Evolutionary conservation across 306 rosid species (phyloP).

Genomic region (Prunus persica): Prunus_persica_NCBIv2 NC_034014.1:18930001-18930500

Average conservation of each 20-base stretch:
- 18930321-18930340: constrained; percentile 91
- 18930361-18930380: constrained; percentile 47
- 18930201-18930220: constrained; percentile 56
- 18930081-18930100: constrained; percentile 23
- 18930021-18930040: neutral
- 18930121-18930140: constrained; percentile 45
- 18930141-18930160: constrained; percentile 38
- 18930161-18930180: constrained; percentile 30
- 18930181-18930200: constrained; percentile 35
- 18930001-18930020: neutral
- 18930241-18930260: constrained; percentile 52
- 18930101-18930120: constrained; percentile 71
- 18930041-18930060: neutral
- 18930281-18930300: constrained; percentile 65
- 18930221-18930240: constrained; percentile 50
- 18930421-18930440: no score
- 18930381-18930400: constrained; percentile 72
- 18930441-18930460: neutral
- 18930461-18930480: neutral
- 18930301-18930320: constrained; percentile 71
- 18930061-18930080: constrained; percentile 6
- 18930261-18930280: constrained; percentile 47
- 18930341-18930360: constrained; percentile 65
- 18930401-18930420: no score
- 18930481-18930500: constrained; percentile 30